Conservation (phyloP, 73 alveolate genomes). For the Paramecium biaurelia region DNA sequence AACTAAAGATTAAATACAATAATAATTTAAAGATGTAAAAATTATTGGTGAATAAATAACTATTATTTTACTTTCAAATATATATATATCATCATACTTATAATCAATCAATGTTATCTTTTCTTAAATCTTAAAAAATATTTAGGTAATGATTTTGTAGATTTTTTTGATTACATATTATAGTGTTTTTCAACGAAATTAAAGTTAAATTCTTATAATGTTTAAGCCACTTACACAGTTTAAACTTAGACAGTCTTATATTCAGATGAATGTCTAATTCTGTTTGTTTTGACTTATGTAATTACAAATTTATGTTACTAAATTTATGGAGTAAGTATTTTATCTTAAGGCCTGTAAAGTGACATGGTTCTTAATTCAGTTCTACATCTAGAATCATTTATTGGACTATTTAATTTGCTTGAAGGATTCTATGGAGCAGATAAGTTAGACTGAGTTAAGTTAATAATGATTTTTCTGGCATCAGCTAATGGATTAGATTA, state of each 20-base stretch:
- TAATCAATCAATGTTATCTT: neutral
- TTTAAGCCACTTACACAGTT: neutral
- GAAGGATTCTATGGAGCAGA: neutral
- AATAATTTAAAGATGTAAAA: neutral
- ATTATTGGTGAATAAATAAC: neutral
- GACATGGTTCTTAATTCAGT: slow-evolving; percentile 7
- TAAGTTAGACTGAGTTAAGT: neutral
- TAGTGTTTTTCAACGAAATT: neutral
- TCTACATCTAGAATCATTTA: neutral
- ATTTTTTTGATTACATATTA: neutral
- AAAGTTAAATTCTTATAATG: neutral
- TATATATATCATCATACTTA: neutral
- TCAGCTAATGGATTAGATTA: neutral
- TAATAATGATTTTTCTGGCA: neutral
- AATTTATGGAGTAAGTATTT: neutral
- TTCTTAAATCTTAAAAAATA: neutral
- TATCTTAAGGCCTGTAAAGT: neutral
- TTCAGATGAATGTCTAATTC: neutral
- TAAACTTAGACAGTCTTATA: neutral
- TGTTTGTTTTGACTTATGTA: neutral
- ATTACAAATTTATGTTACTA: neutral
- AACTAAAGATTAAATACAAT: neutral
- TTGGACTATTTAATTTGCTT: neutral
- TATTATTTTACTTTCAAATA: neutral
- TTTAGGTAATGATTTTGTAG: neutral